phyloP scores from a whole-genome alignment of 2,329 filamentous ascomycete genomes.

The Pyrenophora tritici-repentis region DNA sequence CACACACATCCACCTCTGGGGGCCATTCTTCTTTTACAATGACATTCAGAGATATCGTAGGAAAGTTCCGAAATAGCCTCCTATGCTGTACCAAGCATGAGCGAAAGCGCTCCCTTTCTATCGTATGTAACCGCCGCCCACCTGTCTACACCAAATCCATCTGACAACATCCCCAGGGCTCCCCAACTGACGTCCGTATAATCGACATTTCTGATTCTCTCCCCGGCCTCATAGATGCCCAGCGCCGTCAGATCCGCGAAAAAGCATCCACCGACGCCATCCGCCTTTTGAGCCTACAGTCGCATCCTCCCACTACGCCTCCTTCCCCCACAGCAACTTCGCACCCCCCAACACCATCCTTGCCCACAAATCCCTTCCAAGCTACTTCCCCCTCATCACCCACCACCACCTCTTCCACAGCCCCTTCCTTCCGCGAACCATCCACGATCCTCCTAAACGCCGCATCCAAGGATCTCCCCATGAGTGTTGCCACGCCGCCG shows the following conservation, averaged over 20 bases:
- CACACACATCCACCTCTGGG: too few species aligned
- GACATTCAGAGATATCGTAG: conserved; percentile 30
- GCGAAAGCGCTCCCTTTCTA: conserved; percentile 12
- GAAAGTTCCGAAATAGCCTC: conserved; percentile 27
- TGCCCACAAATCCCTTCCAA: neutral
- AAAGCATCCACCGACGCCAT: conserved; percentile 38
- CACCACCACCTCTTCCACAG: conserved; percentile 22
- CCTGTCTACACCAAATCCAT: neutral
- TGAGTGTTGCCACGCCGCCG: conserved; percentile 14
- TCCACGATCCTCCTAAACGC: conserved; percentile 33
- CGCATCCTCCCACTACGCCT: conserved; percentile 20
- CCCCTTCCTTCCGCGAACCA: conserved; percentile 22
- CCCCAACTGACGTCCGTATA: conserved; percentile 37
- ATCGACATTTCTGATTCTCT: conserved; percentile 36
- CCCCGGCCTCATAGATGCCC: conserved; percentile 36
- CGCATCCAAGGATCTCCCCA: conserved; percentile 20
- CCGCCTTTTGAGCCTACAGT: conserved; percentile 29
- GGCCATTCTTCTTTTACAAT: conserved; percentile 10
- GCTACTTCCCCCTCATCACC: conserved; percentile 5
- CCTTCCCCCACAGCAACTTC: conserved; percentile 18
- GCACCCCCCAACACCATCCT: conserved; percentile 9
- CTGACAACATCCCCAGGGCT: conserved; percentile 23
- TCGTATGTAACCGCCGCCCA: neutral
- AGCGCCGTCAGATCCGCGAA: conserved; percentile 37
- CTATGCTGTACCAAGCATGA: conserved; percentile 33